phyloP scores from a whole-genome alignment of 148 eudicot genomes.

The Vaccinium darrowii region DNA sequence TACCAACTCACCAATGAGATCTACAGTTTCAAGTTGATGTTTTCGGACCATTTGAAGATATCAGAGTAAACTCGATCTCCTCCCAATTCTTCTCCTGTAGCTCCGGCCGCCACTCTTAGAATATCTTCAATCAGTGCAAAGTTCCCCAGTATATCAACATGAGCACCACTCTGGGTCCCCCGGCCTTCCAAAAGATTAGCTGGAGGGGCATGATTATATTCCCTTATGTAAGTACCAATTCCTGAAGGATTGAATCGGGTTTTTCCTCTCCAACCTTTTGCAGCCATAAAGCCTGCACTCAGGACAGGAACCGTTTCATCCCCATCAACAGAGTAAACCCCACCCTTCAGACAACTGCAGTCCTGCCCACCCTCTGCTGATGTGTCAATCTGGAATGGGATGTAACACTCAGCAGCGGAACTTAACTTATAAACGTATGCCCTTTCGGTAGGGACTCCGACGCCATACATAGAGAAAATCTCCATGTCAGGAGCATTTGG shows the following conservation, averaged over 20 bases:
- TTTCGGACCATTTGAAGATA: slow-evolving; percentile 77
- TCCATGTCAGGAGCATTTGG: slow-evolving; percentile 90
- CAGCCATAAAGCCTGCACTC: slow-evolving; percentile 85
- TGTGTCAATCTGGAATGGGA: slow-evolving; percentile 81
- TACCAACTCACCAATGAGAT: slow-evolving; percentile 22
- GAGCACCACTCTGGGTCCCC: slow-evolving; percentile 90
- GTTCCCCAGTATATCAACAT: slow-evolving; percentile 89
- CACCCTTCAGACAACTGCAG: slow-evolving; percentile 58
- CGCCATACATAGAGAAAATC: slow-evolving; percentile 82
- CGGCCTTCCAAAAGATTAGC: slow-evolving; percentile 77
- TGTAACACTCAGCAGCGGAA: slow-evolving; percentile 59
- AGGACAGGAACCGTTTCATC: slow-evolving; percentile 89
- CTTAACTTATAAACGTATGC: slow-evolving; percentile 72
- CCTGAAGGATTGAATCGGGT: slow-evolving; percentile 91
- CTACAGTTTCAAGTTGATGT: slow-evolving; percentile 54
- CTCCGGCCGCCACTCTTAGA: slow-evolving; percentile 84
- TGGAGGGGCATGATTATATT: slow-evolving; percentile 80
- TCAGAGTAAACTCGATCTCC: slow-evolving; percentile 74
- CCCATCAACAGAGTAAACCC: slow-evolving; percentile 77
- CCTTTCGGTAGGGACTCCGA: slow-evolving; percentile 88
- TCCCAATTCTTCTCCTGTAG: slow-evolving; percentile 69
- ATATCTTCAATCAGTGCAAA: slow-evolving; percentile 79
- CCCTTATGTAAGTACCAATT: slow-evolving; percentile 55
- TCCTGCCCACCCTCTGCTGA: slow-evolving; percentile 53
- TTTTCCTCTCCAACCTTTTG: slow-evolving; percentile 83